Conservation (phyloP, 768 basidiomycete genomes). For the Leccinum variicolor region DNA sequence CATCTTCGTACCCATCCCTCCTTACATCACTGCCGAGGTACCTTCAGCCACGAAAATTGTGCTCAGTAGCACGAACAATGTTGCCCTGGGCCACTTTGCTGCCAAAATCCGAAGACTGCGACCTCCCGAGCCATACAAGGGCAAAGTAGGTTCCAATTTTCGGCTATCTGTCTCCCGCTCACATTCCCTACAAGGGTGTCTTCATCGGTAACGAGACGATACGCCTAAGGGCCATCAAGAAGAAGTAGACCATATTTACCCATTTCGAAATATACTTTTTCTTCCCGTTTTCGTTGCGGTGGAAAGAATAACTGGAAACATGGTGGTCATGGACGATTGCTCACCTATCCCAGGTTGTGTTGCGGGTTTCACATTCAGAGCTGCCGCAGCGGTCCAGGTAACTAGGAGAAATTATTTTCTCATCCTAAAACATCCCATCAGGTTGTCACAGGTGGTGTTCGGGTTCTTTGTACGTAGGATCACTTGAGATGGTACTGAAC, state of each 20-base stretch:
- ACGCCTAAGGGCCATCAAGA: slow-evolving; percentile 88
- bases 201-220: slow-evolving; percentile 93
- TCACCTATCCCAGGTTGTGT: too few relatives aligned
- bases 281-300: neutral
- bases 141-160: slow-evolving; percentile 66
- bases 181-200: slow-evolving; percentile 59
- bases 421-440: neutral
- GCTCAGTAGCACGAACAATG: slow-evolving; percentile 83
- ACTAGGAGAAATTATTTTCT: neutral
- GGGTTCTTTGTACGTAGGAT: neutral
- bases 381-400: neutral
- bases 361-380: neutral
- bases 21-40: slow-evolving; percentile 76
- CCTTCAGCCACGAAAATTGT: slow-evolving; percentile 82
- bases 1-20: slow-evolving; percentile 78
- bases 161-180: neutral
- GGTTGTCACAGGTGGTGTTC: neutral
- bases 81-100: slow-evolving; percentile 82
- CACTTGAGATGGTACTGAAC: neutral
- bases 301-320: neutral
- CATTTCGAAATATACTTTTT: slow-evolving; percentile 3
- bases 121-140: slow-evolving; percentile 96
- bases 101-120: slow-evolving; percentile 81
- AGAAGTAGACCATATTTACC: slow-evolving; percentile 63
- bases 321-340: neutral